Conservation (phyloP, 306 rosid genomes). For the Corylus avellana region DNA sequence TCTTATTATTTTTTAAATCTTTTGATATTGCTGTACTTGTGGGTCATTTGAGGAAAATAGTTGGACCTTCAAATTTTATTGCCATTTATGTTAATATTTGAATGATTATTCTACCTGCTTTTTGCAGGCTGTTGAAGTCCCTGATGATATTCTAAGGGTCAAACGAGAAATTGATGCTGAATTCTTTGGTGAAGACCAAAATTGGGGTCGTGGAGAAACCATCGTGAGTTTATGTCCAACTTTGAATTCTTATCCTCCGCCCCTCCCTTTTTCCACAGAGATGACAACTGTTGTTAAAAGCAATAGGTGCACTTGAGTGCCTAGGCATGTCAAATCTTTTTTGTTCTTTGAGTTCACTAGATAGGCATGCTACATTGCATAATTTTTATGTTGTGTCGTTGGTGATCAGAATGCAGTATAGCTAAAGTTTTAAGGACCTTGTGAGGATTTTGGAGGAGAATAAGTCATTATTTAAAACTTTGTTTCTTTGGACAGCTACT, state of each 20-base stretch:
- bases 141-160: conserved; percentile 65
- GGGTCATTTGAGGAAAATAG: not conserved
- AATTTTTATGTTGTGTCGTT: not conserved
- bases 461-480: no score
- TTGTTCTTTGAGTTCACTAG: not conserved
- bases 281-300: not conserved
- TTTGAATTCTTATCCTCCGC: not conserved
- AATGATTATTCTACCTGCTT: conserved; percentile 9
- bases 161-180: conserved; percentile 78
- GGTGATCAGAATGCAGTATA: not conserved
- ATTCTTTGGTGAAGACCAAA: conserved; percentile 82
- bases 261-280: not conserved
- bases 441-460: no score
- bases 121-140: conserved; percentile 61
- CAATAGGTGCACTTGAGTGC: not conserved
- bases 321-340: not conserved
- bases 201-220: conserved; percentile 71
- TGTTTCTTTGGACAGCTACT: no score
- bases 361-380: not conserved
- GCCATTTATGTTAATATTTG: conserved; percentile 12
- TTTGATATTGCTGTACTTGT: not conserved
- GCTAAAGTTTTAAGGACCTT: no score
- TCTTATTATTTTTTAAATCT: not conserved
- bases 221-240: conserved; percentile 53
- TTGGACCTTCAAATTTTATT: not conserved